These are phyloP conservation scores for Chlamydomonas applanata DNA, from an alignment of 139 green algal genomes.

Conservation along the genomic window DNA sequence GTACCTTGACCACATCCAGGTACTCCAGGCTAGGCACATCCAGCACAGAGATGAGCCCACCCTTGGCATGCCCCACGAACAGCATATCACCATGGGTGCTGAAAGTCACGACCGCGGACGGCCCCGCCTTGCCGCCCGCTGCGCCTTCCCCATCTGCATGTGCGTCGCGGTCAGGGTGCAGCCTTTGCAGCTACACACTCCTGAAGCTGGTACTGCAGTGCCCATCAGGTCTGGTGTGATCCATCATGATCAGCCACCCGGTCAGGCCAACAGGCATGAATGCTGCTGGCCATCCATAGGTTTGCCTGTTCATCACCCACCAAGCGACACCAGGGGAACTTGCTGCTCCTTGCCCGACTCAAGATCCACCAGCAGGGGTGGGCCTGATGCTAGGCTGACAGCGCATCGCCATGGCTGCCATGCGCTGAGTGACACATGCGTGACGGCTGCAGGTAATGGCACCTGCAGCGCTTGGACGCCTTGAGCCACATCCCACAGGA, in stretches of 20 bases:
- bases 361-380: constrained; percentile 54
- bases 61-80: constrained; percentile 42
- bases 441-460: not conserved
- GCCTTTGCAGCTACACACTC: too few relatives aligned
- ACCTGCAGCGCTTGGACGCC: constrained; percentile 15
- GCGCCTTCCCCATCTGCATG: not conserved
- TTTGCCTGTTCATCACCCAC: not conserved
- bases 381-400: constrained; percentile 41
- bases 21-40: constrained; percentile 49
- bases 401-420: constrained; percentile 27
- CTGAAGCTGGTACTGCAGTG: too few relatives aligned
- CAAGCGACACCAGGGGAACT: constrained; percentile 10
- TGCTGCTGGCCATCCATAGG: not conserved
- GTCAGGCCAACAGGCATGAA: too few relatives aligned
- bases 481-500: constrained; percentile 67
- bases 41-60: constrained; percentile 54
- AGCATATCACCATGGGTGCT: constrained; percentile 47
- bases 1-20: constrained; percentile 63
- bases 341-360: not conserved
- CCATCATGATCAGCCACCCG: too few relatives aligned
- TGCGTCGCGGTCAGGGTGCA: too few relatives aligned
- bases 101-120: constrained; percentile 32
- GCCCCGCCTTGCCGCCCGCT: not conserved
- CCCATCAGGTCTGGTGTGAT: too few relatives aligned
- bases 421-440: constrained; percentile 27